These are phyloP conservation scores for Drechslerella coelobrocha DNA, from an alignment of 2,329 filamentous ascomycete genomes.

Conservation along the genomic window DNA sequence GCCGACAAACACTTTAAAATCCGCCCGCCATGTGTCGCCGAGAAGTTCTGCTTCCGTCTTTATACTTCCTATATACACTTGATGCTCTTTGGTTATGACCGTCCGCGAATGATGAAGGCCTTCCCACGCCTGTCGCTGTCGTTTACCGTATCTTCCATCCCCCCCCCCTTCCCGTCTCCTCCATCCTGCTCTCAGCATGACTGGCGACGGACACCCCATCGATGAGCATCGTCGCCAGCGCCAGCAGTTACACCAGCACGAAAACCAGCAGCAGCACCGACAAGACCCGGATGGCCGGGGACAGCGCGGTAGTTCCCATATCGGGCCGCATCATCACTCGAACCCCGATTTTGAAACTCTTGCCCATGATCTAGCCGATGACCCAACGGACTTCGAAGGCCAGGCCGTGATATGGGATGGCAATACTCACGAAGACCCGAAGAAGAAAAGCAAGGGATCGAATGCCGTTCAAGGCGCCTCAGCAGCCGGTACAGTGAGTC, in stretches of 20 bases:
- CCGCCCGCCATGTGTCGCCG: background rate
- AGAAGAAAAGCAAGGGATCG: conserved; percentile 41
- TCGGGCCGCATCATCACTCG: conserved; percentile 31
- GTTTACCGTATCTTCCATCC: background rate
- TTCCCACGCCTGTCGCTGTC: conserved; percentile 10
- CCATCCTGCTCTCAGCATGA: conserved; percentile 24
- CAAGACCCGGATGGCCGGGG: background rate
- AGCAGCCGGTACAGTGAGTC: conserved; percentile 32
- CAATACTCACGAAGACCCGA: conserved; percentile 32
- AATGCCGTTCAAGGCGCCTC: conserved; percentile 48
- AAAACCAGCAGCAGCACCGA: background rate
- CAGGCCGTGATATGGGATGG: conserved; percentile 44
- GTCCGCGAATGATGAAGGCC: conserved; percentile 41
- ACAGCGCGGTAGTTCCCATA: conserved; percentile 8
- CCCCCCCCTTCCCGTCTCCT: conserved; percentile 3
- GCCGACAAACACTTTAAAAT: background rate
- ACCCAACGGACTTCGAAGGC: conserved; percentile 45
- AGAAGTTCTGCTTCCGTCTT: background rate
- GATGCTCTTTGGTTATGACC: conserved; percentile 21
- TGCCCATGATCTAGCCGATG: conserved; percentile 25
- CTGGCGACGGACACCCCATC: conserved; percentile 20
- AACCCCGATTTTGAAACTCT: conserved; percentile 25
- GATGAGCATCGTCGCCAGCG: conserved; percentile 17
- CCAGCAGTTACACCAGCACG: background rate
- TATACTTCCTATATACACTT: background rate